Conservation (phyloP, 2,329 filamentous ascomycete species). For the Aspergillus tanneri region DNA sequence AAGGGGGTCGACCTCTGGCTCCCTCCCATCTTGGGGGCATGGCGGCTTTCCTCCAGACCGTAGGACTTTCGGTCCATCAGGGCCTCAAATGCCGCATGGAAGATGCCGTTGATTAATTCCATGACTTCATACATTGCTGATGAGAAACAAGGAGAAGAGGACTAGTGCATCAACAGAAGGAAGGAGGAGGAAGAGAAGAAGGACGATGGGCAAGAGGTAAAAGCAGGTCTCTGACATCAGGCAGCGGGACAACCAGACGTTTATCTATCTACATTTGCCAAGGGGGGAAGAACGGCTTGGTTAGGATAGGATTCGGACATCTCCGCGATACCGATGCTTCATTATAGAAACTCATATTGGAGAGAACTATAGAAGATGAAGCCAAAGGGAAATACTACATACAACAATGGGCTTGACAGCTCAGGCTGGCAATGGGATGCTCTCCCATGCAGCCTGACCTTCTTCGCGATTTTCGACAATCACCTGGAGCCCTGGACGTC, state of each 20-base stretch:
- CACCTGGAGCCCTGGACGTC: slow-evolving; percentile 43
- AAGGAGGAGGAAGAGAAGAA: not conserved
- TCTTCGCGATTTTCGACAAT: slow-evolving; percentile 44
- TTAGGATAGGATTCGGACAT: not conserved
- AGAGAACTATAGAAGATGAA: no score
- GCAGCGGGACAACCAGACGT: no score
- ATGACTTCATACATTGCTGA: no score
- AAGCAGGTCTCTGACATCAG: no score
- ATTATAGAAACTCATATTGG: not conserved
- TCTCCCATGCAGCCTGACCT: slow-evolving; percentile 48
- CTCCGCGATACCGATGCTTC: not conserved
- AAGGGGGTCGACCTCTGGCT: slow-evolving; percentile 58
- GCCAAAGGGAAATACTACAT: slow-evolving; percentile 1
- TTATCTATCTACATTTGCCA: no score
- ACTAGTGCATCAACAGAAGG: not conserved
- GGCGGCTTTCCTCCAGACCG: slow-evolving; percentile 20
- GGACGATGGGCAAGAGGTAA: not conserved
- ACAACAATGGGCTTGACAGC: not conserved
- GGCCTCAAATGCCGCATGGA: slow-evolving; percentile 15
- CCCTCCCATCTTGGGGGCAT: slow-evolving; percentile 47
- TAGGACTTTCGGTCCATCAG: slow-evolving; percentile 12
- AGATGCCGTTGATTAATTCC: slow-evolving; percentile 10
- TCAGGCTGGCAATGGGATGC: slow-evolving; percentile 39
- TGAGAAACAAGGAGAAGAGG: not conserved
- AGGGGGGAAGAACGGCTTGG: no score